Conservation (phyloP, 2,329 filamentous ascomycete species). For the Fonsecaea pedrosoi region DNA sequence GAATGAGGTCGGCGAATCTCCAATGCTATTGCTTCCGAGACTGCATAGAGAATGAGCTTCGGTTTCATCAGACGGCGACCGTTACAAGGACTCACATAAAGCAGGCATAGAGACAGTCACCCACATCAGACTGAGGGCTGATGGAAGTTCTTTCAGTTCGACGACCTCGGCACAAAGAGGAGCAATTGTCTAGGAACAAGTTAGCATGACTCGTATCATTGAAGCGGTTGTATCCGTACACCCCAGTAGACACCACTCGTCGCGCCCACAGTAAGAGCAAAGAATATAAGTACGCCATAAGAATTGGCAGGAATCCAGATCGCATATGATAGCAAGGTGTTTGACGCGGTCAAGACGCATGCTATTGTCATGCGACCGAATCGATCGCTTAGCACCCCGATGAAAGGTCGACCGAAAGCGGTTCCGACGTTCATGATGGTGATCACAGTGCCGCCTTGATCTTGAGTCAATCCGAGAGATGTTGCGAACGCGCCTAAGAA, state of each 20-base stretch:
- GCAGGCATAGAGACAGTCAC: constrained; percentile 48
- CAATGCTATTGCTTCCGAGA: constrained; percentile 61
- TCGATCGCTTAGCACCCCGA: constrained; percentile 55
- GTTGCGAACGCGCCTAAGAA: constrained; percentile 49
- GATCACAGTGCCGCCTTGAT: constrained; percentile 51
- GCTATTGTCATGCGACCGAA: constrained; percentile 54
- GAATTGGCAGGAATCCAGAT: constrained; percentile 56
- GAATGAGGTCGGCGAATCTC: constrained; percentile 56
- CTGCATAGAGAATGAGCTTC: constrained; percentile 36
- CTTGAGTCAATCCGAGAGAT: constrained; percentile 50
- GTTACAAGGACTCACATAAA: constrained; percentile 49
- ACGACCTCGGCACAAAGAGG: constrained; percentile 43
- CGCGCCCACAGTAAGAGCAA: constrained; percentile 53
- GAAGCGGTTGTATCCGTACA: constrained; percentile 17
- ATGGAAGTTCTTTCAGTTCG: constrained; percentile 40
- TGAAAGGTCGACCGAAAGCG: constrained; percentile 54
- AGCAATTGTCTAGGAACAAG: constrained; percentile 39
- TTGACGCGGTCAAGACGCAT: constrained; percentile 49
- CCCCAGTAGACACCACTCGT: constrained; percentile 58
- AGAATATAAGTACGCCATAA: constrained; percentile 54
- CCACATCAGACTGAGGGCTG: constrained; percentile 42
- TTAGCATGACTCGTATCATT: constrained; percentile 14
- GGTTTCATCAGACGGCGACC: neutral
- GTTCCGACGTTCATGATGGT: constrained; percentile 58
- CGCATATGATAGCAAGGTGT: constrained; percentile 49